A percentile compares a stretch with the other conserved stretches of the same genome.
Evolutionary conservation across 75 land plant genomes (phyloP).

Genomic region (Cryptomeria japonica): DNA sequence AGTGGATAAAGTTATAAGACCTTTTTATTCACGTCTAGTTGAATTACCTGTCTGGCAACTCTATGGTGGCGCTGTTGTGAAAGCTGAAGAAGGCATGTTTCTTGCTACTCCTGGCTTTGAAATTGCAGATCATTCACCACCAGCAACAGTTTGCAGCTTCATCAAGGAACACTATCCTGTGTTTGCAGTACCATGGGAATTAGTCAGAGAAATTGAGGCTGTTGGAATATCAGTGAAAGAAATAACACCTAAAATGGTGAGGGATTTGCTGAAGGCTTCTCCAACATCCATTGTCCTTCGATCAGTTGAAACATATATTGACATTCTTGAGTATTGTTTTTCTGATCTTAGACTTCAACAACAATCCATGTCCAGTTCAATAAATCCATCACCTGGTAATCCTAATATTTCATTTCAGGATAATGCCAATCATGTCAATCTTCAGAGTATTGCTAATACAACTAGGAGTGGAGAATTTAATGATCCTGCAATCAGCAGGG

Average conservation of each 20-base stretch:
- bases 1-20: constrained; percentile 72
- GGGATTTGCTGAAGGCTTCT: constrained; percentile 64
- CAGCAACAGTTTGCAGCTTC: constrained; percentile 81
- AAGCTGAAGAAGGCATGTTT: constrained; percentile 93
- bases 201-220: constrained; percentile 80
- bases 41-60: constrained; percentile 96
- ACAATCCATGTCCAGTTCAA: constrained; percentile 2
- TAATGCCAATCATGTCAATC: constrained; percentile 3
- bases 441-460: neutral
- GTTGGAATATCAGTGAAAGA: constrained; percentile 70
- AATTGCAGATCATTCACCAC: constrained; percentile 48
- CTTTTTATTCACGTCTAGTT: constrained; percentile 78
- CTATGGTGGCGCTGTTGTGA: constrained; percentile 82
- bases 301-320: constrained; percentile 78
- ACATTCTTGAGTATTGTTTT: constrained; percentile 90
- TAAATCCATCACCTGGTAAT: constrained; percentile 3
- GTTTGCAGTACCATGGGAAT: constrained; percentile 91
- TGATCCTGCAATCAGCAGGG: neutral
- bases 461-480: neutral
- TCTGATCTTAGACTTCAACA: constrained; percentile 47
- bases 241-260: constrained; percentile 89
- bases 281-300: constrained; percentile 59
- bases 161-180: constrained; percentile 93
- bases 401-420: constrained; percentile 4
- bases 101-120: constrained; percentile 64